Conservation (phyloP, 768 basidiomycete genomes). For the Suillus subluteus region DNA sequence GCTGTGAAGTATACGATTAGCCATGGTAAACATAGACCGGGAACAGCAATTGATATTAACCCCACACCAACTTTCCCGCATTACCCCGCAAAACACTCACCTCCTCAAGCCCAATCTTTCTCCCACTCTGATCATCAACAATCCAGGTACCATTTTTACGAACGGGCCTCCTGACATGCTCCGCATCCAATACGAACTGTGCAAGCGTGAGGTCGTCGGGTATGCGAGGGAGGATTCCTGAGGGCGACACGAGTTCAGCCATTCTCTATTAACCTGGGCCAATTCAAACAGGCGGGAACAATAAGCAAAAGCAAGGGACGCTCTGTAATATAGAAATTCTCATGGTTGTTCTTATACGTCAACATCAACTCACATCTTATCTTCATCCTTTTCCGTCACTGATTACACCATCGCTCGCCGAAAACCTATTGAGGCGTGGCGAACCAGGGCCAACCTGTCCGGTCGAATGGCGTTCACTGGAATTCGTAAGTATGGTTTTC, state of each 20-base stretch:
- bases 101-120: slow-evolving; percentile 39
- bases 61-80: neutral
- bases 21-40: neutral
- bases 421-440: neutral
- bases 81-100: slow-evolving; percentile 23
- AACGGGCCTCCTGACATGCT: slow-evolving; percentile 34
- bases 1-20: slow-evolving; percentile 24
- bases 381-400: neutral
- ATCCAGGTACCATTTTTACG: slow-evolving; percentile 39
- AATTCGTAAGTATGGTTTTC: too few species aligned
- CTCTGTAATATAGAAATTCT: neutral
- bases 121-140: slow-evolving; percentile 45
- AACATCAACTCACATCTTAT: neutral
- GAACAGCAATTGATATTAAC: neutral
- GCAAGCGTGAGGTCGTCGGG: slow-evolving; percentile 42
- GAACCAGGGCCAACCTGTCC: neutral
- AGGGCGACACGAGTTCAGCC: slow-evolving; percentile 34
- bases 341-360: neutral
- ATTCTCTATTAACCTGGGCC: slow-evolving; percentile 13
- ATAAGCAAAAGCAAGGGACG: neutral
- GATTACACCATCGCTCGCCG: neutral
- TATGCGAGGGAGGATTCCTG: slow-evolving; percentile 34
- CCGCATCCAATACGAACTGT: slow-evolving; percentile 41
- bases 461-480: neutral
- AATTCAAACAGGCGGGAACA: neutral